These are phyloP conservation scores for Pleurotus platypus DNA, from an alignment of 768 basidiomycete species.

Conservation along the genomic window DNA sequence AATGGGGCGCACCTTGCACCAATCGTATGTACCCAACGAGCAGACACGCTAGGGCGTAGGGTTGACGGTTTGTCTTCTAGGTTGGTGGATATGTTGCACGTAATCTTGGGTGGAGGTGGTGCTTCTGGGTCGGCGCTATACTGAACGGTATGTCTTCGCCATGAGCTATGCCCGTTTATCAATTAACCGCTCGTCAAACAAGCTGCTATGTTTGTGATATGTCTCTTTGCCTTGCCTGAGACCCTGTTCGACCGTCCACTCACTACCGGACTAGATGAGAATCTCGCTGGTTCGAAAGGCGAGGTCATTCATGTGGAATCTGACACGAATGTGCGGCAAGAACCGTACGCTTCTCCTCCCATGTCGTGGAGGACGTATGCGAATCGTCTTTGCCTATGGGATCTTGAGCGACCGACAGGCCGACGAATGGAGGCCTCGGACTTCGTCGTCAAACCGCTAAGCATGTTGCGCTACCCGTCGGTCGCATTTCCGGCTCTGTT, in stretches of 20 bases:
- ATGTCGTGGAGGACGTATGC: slow-evolving; percentile 21
- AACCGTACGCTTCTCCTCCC: slow-evolving; percentile 22
- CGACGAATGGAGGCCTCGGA: slow-evolving; percentile 22
- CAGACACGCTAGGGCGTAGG: not conserved
- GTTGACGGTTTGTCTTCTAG: slow-evolving; percentile 11
- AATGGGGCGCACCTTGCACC: slow-evolving; percentile 39
- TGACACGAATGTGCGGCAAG: slow-evolving; percentile 3
- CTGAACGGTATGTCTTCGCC: slow-evolving; percentile 24
- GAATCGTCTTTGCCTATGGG: slow-evolving; percentile 26
- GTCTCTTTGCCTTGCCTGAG: slow-evolving; percentile 37
- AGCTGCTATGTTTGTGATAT: slow-evolving; percentile 28
- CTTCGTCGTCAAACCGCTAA: slow-evolving; percentile 29
- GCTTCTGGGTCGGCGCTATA: slow-evolving; percentile 41
- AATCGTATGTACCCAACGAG: slow-evolving; percentile 20
- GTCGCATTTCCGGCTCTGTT: slow-evolving; percentile 32
- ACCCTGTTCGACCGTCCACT: slow-evolving; percentile 31
- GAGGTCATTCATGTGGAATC: not conserved
- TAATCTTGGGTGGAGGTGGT: slow-evolving; percentile 37
- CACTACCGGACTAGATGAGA: not conserved
- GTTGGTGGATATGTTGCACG: slow-evolving; percentile 35
- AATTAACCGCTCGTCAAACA: too few species aligned
- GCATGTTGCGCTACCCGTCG: slow-evolving; percentile 38
- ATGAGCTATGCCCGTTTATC: not conserved
- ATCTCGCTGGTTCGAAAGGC: not conserved
- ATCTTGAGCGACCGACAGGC: slow-evolving; percentile 23